Evolutionary conservation across 2,329 filamentous ascomycete genomes (phyloP), one percentile per base, ranked within the genome.

Genomic region (Myriangium duriaei): DNA sequence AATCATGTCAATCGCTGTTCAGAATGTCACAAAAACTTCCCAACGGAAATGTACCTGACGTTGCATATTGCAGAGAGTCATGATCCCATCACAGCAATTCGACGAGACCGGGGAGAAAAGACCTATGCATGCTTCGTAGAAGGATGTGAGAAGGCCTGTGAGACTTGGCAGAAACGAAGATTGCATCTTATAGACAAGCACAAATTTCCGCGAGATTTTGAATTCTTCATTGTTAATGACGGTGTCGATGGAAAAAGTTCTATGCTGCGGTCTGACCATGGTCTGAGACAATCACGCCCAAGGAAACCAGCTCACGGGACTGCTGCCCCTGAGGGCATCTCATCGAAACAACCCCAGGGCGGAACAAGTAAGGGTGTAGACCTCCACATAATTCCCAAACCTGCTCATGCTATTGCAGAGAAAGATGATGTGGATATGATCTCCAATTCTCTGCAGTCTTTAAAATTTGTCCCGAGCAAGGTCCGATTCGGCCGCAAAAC

Each of bases 151-250:
- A 74, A 81, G 47, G 78, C 85, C 55, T 95, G 87, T 61, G 76
- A 74, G 39, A 86, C 82, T 3, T 77, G 81, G 18, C 77, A 83
- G 51, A 96, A 94, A 60, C 74, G 91, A 31, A 72, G 83, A 21
- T 74, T 84, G 56, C 88, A 98, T 64, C 68, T 94, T 47, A 84
- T 94, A 48, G 87, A 94, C 65, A 95, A 94, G 62, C 91, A 98
- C 59, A 72, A 79, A 62, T 98, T 91, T 54, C 88, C 87, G 1
- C 50, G 67, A 61, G 81, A 83, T 51, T 94, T 86, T 61, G 88
- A 92, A 59, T 94, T 92, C 51, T 75, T 76, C 34, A 74, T 96
- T 37, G 80, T 92, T 2, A 83, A 86, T 47, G 76, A 84, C 44
- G 91, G 91, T n/a, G 82, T 95, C 43, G 88, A 95, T 52, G 79